Evolutionary conservation across 1,284 basidiomycete species (phyloP).

Genomic region (Pseudozyma sp.): DNA sequence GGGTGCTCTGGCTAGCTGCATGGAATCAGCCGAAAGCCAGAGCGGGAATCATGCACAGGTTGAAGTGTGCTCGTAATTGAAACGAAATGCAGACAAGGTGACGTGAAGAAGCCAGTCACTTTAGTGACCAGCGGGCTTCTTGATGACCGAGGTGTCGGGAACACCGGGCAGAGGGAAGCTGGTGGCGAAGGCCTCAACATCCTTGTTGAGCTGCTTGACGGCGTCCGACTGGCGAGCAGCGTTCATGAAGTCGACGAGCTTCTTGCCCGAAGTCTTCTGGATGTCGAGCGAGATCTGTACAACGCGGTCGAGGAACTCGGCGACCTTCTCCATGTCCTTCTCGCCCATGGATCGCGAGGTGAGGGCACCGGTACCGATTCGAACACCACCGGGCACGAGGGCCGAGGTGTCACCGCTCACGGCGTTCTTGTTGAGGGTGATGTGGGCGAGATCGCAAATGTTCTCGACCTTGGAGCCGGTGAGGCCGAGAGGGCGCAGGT

Average conservation of each 20-base stretch:
- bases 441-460: conserved; percentile 94
- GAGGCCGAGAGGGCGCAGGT: conserved; percentile 91
- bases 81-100: conserved; percentile 39
- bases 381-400: conserved; percentile 95
- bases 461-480: conserved; percentile 99
- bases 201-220: conserved; percentile 79
- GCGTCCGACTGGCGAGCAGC: conserved; percentile 79
- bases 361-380: conserved; percentile 92
- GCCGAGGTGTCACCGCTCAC: conserved; percentile 94
- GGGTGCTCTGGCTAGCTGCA: neutral
- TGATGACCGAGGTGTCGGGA: conserved; percentile 73
- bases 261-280: conserved; percentile 94
- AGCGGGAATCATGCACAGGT: conserved; percentile 53
- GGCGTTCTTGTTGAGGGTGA: conserved; percentile 84
- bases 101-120: conserved; percentile 9
- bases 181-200: conserved; percentile 83
- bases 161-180: conserved; percentile 94
- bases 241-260: conserved; percentile 93
- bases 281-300: conserved; percentile 65
- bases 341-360: conserved; percentile 94
- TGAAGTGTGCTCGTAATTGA: conserved; percentile 41
- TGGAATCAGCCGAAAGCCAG: neutral
- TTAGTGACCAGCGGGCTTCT: conserved; percentile 54
- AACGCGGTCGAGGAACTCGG: conserved; percentile 75
- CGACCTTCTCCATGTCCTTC: conserved; percentile 85